Conservation (phyloP, 306 rosid species). For the Malus orientalis region DNA sequence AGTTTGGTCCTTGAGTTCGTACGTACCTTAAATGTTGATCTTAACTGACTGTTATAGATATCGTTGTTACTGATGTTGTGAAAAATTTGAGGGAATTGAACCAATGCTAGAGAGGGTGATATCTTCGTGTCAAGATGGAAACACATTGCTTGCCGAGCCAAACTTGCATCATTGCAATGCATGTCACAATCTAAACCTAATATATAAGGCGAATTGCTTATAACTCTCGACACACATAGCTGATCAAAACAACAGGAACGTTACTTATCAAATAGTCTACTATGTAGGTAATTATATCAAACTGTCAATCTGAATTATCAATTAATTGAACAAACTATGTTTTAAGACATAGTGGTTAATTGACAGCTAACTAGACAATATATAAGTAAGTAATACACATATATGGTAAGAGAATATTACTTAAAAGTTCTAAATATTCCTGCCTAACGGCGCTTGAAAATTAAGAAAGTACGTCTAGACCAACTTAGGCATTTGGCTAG, state of each 20-base stretch:
- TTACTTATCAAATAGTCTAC: background rate
- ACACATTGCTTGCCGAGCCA: constrained; percentile 60
- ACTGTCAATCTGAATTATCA: background rate
- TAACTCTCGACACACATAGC: constrained; percentile 58
- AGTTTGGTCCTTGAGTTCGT: constrained; percentile 1
- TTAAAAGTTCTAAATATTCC: too few species aligned
- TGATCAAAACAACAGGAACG: constrained; percentile 1
- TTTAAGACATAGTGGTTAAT: background rate
- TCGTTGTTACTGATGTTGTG: constrained; percentile 44
- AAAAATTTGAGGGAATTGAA: constrained; percentile 65
- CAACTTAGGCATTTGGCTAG: too few species aligned
- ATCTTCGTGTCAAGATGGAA: constrained; percentile 60
- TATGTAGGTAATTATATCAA: background rate
- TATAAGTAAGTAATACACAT: background rate
- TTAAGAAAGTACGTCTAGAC: too few species aligned
- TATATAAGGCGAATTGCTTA: constrained; percentile 62
- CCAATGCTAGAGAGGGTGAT: constrained; percentile 52
- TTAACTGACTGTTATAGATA: constrained; percentile 51
- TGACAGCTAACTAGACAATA: background rate
- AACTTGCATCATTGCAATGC: constrained; percentile 61
- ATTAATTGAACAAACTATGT: background rate
- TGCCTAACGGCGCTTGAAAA: too few species aligned
- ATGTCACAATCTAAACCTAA: constrained; percentile 72
- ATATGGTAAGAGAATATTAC: background rate
- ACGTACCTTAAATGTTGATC: constrained; percentile 25